Percentiles rank a stretch among this genome's conserved stretches.
Conservation (phyloP, 164 flowering plant genomes). For the Macadamia integrifolia region DNA sequence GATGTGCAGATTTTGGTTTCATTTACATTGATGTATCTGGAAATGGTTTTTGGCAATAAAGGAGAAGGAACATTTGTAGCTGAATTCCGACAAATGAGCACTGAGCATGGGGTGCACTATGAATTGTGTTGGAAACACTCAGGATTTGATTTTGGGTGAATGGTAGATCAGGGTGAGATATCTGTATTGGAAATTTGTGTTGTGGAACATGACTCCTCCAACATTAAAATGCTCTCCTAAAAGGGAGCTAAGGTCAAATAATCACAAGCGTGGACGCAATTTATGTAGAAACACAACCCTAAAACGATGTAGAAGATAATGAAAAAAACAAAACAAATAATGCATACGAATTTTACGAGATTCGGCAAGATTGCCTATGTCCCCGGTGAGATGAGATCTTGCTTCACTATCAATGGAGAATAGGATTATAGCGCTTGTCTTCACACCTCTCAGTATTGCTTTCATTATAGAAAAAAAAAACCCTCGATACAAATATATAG, state of each 20-base stretch:
- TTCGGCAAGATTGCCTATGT: no score
- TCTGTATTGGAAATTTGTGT: constrained; percentile 11
- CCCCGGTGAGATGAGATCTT: no score
- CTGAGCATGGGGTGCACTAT: constrained; percentile 1
- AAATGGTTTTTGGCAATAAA: neutral
- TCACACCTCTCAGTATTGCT: no score
- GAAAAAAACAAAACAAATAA: no score
- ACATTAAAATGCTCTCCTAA: constrained; percentile 62
- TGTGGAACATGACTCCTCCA: constrained; percentile 70
- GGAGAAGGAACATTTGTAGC: neutral
- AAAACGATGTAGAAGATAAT: no score
- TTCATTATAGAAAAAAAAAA: no score
- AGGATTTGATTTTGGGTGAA: constrained; percentile 2
- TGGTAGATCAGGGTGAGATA: constrained; percentile 5
- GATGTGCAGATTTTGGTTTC: neutral
- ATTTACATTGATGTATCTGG: neutral
- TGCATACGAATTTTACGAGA: no score
- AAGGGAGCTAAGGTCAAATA: constrained; percentile 43
- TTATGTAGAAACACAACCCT: no score
- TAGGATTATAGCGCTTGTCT: no score
- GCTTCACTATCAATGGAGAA: no score
- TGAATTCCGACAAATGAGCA: neutral
- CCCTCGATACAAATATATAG: no score
- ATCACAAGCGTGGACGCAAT: constrained; percentile 60
- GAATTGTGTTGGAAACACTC: neutral